phyloP scores from a whole-genome alignment of 371 early-diverging fungal genomes.

The Funneliformis caledonium region DNA sequence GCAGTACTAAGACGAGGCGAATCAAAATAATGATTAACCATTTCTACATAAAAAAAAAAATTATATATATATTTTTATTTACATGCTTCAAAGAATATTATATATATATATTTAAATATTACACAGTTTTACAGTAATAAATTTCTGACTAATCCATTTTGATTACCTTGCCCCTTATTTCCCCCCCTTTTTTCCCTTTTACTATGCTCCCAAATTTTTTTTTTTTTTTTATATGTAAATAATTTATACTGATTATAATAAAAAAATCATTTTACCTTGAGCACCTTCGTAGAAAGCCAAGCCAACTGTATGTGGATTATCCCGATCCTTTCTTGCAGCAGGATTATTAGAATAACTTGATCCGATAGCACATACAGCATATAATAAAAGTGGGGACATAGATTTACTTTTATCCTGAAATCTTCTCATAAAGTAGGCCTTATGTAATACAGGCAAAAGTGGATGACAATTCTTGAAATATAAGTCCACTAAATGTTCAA shows the following conservation, averaged over 20 bases:
- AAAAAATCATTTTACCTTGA: slow-evolving; percentile 9
- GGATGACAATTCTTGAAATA: slow-evolving; percentile 37
- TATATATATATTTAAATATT: too few relatives aligned
- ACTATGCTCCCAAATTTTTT: neutral
- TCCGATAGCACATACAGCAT: slow-evolving; percentile 33
- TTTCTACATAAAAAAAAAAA: slow-evolving; percentile 3
- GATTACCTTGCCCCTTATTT: neutral
- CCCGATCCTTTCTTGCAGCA: neutral
- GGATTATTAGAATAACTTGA: slow-evolving; percentile 26
- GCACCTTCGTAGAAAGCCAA: slow-evolving; percentile 12
- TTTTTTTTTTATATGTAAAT: neutral
- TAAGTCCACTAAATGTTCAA: neutral
- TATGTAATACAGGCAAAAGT: slow-evolving; percentile 26
- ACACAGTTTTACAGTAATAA: neutral
- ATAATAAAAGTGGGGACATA: slow-evolving; percentile 6
- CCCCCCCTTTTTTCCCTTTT: neutral
- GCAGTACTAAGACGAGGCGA: slow-evolving; percentile 29
- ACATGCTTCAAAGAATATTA: neutral
- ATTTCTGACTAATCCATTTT: neutral
- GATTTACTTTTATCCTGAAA: slow-evolving; percentile 17
- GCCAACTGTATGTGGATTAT: slow-evolving; percentile 17
- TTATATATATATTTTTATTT: neutral
- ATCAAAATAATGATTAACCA: slow-evolving; percentile 24
- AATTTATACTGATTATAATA: neutral
- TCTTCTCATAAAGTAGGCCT: slow-evolving; percentile 16